Base-by-base conservation (phyloP, 164 flowering plant species). In the Kalanchoe fedtschenkoi region DNA sequence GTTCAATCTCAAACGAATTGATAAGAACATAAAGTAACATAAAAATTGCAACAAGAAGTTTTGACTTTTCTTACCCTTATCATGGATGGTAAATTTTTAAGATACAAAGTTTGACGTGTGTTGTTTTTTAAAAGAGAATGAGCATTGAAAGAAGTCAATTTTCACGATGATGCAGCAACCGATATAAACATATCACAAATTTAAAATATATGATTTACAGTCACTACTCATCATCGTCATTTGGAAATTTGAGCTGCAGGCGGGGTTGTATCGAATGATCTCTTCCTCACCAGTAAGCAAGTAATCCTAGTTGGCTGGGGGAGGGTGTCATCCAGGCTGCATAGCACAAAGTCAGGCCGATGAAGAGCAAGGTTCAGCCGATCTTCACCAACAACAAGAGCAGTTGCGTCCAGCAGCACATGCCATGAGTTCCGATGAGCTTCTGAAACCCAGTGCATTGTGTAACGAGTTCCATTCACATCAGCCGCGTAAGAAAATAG, bases 371-470 rank as follows among this genome's bases (percentile, higher is more conserved):
- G 81, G 57, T 77, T 79, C 44, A 85, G 66, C 32, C 76, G 68
- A 17, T 83, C 87, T 53, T 82, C 64, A 15, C 87, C 91, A 0
- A 71, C 77, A 15, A 79, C 74, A 42, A 80, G 61, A 4, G 71
- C 82, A 1, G 85, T 75, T 8, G 91, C 87, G 69, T 88, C 95
- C 16, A 83, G 79, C 34, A 86, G 79, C 38, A 86, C 91, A 56
- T 83, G 87, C 91, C 91, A 83, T 14, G 82, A 76, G 66, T 82
- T 83, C 58, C 91, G 60, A 55, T 83, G 91, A 17, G 87, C 91
- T 64, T 86, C 95, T 0, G 95, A 87, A 61, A 87, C 73, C 95
- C 95, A 87, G 60, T 87, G 95, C 85, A 85, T 81, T 1, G 88
- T 83, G 33, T 81, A 78, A 8, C 85, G 76, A 2, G 73, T 80